Conservation (phyloP, 768 basidiomycete species). For the Naganishia randhawae region DNA sequence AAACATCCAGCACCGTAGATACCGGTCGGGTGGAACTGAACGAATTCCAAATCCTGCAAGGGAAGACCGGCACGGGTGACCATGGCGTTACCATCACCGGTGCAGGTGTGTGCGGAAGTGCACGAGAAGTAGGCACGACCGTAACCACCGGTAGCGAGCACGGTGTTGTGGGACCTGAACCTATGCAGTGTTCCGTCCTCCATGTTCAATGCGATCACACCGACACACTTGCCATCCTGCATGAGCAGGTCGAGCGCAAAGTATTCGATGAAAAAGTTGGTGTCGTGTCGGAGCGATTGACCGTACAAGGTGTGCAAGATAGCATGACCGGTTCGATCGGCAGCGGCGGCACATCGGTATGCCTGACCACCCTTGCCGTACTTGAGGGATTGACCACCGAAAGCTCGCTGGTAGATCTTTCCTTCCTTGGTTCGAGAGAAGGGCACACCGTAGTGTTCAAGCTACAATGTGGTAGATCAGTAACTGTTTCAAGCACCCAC, state of each 20-base stretch:
- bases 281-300: constrained; percentile 96
- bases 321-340: constrained; percentile 97
- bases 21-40: constrained; percentile 99
- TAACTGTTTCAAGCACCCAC: background rate
- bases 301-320: constrained; percentile 98
- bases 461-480: constrained; percentile 55
- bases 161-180: constrained; percentile 97
- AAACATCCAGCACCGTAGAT: constrained; percentile 99
- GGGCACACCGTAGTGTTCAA: constrained; percentile 97
- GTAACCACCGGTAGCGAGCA: constrained; percentile 96
- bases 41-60: constrained; percentile 94
- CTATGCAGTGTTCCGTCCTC: constrained; percentile 98
- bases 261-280: constrained; percentile 99
- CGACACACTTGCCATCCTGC: constrained; percentile 98
- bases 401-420: constrained; percentile 98
- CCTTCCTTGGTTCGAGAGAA: constrained; percentile 98
- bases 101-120: constrained; percentile 97
- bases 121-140: constrained; percentile 95
- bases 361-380: constrained; percentile 98
- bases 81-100: constrained; percentile 99
- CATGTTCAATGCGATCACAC: constrained; percentile 98
- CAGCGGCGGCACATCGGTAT: constrained; percentile 96
- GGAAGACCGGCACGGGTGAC: constrained; percentile 93
- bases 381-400: constrained; percentile 95
- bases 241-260: constrained; percentile 99